phyloP scores from a whole-genome alignment of 352 stramenopile species.

The Phytophthora sojae region DNA sequence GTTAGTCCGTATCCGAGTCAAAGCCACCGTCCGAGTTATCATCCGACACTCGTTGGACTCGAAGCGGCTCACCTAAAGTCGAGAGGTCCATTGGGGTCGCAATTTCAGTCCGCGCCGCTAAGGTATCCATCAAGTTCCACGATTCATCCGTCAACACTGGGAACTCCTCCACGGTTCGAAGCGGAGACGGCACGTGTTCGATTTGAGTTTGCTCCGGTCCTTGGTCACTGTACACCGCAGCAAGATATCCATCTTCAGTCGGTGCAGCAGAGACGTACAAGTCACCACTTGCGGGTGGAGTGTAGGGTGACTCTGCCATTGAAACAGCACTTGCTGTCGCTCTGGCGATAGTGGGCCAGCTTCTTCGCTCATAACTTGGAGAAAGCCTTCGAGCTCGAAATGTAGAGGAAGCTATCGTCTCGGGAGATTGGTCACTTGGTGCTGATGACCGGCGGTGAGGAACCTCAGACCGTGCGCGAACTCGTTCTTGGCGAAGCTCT shows the following conservation, averaged over 20 bases:
- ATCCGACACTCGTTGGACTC: neutral
- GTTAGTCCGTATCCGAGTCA: neutral
- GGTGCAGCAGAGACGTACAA: neutral
- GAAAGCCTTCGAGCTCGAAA: neutral
- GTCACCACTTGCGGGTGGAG: neutral
- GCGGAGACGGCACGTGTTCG: neutral
- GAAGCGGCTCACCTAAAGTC: neutral
- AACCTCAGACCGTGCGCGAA: slow-evolving; percentile 9
- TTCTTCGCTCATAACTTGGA: neutral
- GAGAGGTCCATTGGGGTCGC: neutral
- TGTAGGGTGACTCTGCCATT: neutral
- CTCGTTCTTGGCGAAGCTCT: slow-evolving; percentile 1
- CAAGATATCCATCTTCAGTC: neutral
- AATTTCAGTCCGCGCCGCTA: neutral
- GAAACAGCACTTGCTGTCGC: neutral
- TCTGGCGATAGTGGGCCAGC: neutral
- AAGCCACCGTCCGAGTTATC: neutral
- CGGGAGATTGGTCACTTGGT: neutral
- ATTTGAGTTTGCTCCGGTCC: neutral
- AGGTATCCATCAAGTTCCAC: neutral
- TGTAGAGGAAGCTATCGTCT: neutral
- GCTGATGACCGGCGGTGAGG: slow-evolving; percentile 7
- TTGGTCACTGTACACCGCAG: neutral
- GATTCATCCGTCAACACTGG: neutral
- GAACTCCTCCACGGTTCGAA: neutral